These are phyloP conservation scores for Cladophialophora chaetospira DNA, from an alignment of 2,329 filamentous ascomycete genomes.

Conservation along the genomic window DNA sequence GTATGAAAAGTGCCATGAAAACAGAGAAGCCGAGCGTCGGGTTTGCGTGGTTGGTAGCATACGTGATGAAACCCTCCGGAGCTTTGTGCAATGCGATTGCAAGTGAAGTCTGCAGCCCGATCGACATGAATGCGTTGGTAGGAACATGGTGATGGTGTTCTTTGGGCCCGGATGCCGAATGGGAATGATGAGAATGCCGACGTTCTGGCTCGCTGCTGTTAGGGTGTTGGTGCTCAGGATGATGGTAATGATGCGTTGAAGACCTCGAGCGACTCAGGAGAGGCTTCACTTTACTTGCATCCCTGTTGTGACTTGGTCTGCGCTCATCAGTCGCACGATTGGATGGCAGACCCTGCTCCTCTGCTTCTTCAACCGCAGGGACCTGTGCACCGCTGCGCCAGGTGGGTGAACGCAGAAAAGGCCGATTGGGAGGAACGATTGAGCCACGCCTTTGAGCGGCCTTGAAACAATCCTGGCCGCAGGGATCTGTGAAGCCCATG, in stretches of 20 bases:
- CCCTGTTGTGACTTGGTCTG: constrained; percentile 22
- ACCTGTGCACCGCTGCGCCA: constrained; percentile 19
- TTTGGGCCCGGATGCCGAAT: constrained; percentile 36
- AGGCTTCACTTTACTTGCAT: not conserved
- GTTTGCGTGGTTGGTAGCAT: constrained; percentile 95
- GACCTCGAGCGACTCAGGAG: constrained; percentile 27
- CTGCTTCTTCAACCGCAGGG: constrained; percentile 19
- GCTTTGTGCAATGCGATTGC: constrained; percentile 97
- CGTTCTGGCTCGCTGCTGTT: constrained; percentile 3
- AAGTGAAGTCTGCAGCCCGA: constrained; percentile 93
- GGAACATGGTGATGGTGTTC: constrained; percentile 92
- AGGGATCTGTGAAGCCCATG: constrained; percentile 63
- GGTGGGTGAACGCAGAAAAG: constrained; percentile 18
- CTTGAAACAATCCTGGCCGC: constrained; percentile 63
- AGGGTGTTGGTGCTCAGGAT: constrained; percentile 30
- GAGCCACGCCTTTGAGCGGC: constrained; percentile 36
- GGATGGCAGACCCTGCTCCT: constrained; percentile 14
- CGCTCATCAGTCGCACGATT: constrained; percentile 2
- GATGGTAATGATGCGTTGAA: constrained; percentile 32
- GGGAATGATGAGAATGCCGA: constrained; percentile 16
- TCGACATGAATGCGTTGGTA: constrained; percentile 87
- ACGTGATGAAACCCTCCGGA: constrained; percentile 84
- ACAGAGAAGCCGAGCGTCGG: constrained; percentile 85
- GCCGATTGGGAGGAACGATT: constrained; percentile 19
- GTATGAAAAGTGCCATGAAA: constrained; percentile 93